These are phyloP conservation scores for Athelia psychrophila DNA, from an alignment of 1,284 basidiomycete genomes.

Conservation along the genomic window DNA sequence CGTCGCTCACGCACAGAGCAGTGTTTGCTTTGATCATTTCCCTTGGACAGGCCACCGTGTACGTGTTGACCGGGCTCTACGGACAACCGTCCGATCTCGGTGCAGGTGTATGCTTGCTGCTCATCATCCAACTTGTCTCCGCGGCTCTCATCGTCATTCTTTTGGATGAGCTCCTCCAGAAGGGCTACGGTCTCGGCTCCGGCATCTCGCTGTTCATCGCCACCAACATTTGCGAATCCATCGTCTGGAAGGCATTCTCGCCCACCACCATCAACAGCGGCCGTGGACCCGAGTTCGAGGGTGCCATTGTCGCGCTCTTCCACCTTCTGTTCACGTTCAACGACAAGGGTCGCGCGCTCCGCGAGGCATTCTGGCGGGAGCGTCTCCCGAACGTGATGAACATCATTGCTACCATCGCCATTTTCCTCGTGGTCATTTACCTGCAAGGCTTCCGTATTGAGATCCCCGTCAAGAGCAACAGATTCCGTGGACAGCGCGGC, in stretches of 20 bases:
- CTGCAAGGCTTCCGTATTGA: constrained; percentile 98
- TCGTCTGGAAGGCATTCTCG: constrained; percentile 99
- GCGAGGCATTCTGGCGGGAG: constrained; percentile 98
- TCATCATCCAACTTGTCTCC: constrained; percentile 94
- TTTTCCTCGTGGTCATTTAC: constrained; percentile 97
- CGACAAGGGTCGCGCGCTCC: constrained; percentile 95
- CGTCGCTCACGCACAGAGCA: constrained; percentile 25
- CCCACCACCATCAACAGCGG: constrained; percentile 98
- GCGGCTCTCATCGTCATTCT: constrained; percentile 97
- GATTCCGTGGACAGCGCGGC: constrained; percentile 93
- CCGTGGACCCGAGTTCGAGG: constrained; percentile 97
- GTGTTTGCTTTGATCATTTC: constrained; percentile 97
- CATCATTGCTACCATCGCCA: constrained; percentile 86
- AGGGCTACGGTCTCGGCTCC: constrained; percentile 97
- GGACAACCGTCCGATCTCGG: constrained; percentile 93
- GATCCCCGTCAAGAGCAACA: constrained; percentile 97
- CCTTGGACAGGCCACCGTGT: constrained; percentile 95
- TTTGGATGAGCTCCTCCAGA: constrained; percentile 97
- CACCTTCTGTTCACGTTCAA: constrained; percentile 98
- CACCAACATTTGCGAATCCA: constrained; percentile 99
- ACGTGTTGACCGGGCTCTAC: constrained; percentile 96
- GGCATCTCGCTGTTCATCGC: constrained; percentile 99
- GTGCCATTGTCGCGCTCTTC: constrained; percentile 95
- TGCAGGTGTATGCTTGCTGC: constrained; percentile 92
- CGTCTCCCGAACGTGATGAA: constrained; percentile 98